phyloP scores from a whole-genome alignment of 2,329 filamentous ascomycete species.

The Calonectria henricotiae region DNA sequence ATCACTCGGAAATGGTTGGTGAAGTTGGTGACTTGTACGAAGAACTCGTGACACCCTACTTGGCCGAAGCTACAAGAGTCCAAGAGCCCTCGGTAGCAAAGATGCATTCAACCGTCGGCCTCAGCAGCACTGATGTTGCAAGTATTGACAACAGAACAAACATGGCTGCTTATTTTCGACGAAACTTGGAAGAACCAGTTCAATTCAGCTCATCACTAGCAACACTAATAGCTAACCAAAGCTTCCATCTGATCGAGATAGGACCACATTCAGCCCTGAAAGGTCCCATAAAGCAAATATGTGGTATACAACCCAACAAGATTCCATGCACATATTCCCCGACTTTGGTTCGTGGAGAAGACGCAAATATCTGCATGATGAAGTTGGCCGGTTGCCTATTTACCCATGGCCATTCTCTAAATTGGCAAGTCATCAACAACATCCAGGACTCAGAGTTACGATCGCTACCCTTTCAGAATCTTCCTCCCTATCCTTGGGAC shows the following conservation, averaged over 20 bases:
- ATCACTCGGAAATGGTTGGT: conserved; percentile 1
- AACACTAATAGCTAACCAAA: background rate
- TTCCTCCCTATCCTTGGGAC: conserved; percentile 17
- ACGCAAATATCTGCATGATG: conserved; percentile 11
- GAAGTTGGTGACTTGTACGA: conserved; percentile 22
- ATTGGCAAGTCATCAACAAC: conserved; percentile 7
- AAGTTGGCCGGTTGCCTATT: background rate
- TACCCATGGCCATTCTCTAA: background rate
- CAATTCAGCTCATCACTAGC: conserved; percentile 7
- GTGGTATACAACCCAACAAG: background rate
- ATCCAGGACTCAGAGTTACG: too few relatives aligned
- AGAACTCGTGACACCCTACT: conserved; percentile 5
- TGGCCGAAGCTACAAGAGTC: background rate
- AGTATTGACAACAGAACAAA: background rate
- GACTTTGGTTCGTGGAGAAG: background rate
- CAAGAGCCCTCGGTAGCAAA: background rate
- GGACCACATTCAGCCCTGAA: conserved; percentile 1
- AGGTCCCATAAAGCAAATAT: conserved; percentile 4
- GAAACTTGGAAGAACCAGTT: conserved; percentile 11
- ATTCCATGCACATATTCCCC: background rate
- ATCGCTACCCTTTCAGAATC: background rate
- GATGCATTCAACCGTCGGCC: conserved; percentile 7
- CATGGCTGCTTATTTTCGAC: conserved; percentile 1
- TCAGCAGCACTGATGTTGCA: background rate
- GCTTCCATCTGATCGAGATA: background rate